Evolutionary conservation across 306 rosid species (phyloP).

Genomic region (Cicer yamashitae): DNA sequence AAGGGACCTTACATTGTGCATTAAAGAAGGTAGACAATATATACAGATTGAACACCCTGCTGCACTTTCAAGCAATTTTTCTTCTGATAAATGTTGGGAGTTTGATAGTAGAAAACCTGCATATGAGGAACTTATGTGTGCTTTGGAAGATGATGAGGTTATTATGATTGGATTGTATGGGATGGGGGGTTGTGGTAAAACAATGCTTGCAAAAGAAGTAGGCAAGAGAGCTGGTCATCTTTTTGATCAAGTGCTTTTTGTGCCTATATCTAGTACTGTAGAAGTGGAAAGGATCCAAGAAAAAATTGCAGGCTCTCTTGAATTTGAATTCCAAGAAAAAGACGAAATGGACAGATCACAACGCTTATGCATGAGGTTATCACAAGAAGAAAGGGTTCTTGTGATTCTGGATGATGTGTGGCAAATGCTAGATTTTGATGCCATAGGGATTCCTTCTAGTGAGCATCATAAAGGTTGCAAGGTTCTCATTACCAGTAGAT

Average conservation of each 20-base stretch:
- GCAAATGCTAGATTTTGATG: constrained; percentile 31
- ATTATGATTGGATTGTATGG: constrained; percentile 37
- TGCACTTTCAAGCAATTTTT: constrained; percentile 1
- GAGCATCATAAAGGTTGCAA: constrained; percentile 29
- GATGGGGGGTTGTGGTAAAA: constrained; percentile 37
- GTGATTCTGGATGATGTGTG: constrained; percentile 33
- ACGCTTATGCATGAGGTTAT: constrained; percentile 33
- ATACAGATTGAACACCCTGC: constrained; percentile 4
- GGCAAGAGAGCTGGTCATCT: constrained; percentile 13
- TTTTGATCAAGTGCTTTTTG: constrained; percentile 36
- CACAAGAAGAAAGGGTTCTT: constrained; percentile 27
- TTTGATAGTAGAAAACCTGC: constrained; percentile 34
- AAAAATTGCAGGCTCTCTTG: constrained; percentile 31
- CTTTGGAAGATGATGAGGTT: constrained; percentile 30
- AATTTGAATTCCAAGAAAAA: constrained; percentile 30
- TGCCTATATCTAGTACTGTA: constrained; percentile 14
- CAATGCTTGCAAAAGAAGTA: constrained; percentile 36
- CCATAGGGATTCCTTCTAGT: constrained; percentile 29
- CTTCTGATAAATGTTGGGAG: neutral
- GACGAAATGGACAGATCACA: constrained; percentile 11
- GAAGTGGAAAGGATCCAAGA: constrained; percentile 26
- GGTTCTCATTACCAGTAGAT: constrained; percentile 29
- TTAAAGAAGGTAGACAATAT: constrained; percentile 5
- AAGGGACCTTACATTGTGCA: neutral
- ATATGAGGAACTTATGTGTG: constrained; percentile 23